Evolutionary conservation across 176 grass and related monocot genomes (phyloP).

Genomic region (Carex parvula): DNA sequence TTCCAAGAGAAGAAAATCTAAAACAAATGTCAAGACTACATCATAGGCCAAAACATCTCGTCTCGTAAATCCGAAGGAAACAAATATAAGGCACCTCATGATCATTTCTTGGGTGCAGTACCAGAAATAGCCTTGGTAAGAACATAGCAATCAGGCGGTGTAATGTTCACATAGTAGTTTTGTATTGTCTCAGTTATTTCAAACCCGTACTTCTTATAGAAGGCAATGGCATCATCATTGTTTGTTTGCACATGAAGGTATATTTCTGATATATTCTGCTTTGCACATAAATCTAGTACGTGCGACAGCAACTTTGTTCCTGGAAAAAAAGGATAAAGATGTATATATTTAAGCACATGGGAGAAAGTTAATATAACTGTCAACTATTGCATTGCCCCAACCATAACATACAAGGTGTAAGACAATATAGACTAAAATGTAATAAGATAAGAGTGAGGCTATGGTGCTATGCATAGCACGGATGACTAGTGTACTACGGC

Average conservation of each 20-base stretch:
- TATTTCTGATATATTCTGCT: constrained; percentile 77
- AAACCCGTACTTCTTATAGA: constrained; percentile 97
- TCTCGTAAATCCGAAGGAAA: constrained; percentile 1
- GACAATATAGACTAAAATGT: not conserved
- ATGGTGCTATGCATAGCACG: too few species aligned
- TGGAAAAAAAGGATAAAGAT: constrained; percentile 36
- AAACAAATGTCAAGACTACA: constrained; percentile 16
- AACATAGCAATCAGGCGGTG: constrained; percentile 88
- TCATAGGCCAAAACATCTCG: constrained; percentile 2
- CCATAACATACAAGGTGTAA: not conserved
- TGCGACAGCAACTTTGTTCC: constrained; percentile 76
- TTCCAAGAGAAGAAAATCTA: not conserved
- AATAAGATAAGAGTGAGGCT: constrained; percentile 6
- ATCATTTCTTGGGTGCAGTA: constrained; percentile 65
- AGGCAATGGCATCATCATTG: constrained; percentile 78
- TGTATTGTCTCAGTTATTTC: constrained; percentile 94
- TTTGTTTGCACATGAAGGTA: constrained; percentile 99
- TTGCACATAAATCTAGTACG: constrained; percentile 67
- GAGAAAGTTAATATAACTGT: not conserved
- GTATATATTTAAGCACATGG: not conserved
- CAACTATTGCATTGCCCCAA: not conserved
- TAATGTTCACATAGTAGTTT: constrained; percentile 94
- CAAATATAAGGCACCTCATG: constrained; percentile 29
- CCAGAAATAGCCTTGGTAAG: constrained; percentile 61
- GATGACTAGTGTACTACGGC: too few species aligned